phyloP scores from a whole-genome alignment of 495 filamentous ascomycete species.

The Glonium stellatum region DNA sequence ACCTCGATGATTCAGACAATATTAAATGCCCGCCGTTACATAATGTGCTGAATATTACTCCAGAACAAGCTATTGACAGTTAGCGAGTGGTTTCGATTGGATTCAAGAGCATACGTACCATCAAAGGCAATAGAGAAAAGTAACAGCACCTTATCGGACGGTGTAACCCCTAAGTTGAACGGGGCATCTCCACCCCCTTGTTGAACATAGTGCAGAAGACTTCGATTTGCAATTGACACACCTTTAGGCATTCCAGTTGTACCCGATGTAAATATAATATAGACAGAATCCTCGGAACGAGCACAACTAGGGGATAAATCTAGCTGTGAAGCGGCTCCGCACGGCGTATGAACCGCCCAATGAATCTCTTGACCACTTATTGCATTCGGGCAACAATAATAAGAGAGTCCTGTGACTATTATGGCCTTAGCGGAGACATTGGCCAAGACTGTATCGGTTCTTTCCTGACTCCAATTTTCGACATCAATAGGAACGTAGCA shows the following conservation, averaged over 20 bases:
- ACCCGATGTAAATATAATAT: constrained; percentile 24
- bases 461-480: constrained; percentile 24
- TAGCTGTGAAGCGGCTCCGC: not conserved
- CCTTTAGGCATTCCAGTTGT: constrained; percentile 21
- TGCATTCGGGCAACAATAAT: not conserved
- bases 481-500: constrained; percentile 32
- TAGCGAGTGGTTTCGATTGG: not conserved
- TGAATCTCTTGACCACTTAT: not conserved
- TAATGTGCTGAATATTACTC: constrained; percentile 12
- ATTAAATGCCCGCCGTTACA: constrained; percentile 25
- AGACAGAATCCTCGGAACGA: constrained; percentile 2
- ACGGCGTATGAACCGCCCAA: not conserved
- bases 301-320: not conserved
- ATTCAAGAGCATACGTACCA: constrained; percentile 2
- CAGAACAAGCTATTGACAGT: constrained; percentile 7
- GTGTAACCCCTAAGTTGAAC: constrained; percentile 6
- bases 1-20: constrained; percentile 14
- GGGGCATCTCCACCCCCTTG: constrained; percentile 2
- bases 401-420: not conserved
- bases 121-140: constrained; percentile 22
- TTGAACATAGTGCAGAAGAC: constrained; percentile 37
- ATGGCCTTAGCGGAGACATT: not conserved
- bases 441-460: constrained; percentile 15
- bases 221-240: constrained; percentile 32
- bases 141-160: not conserved